These are phyloP conservation scores for Lyophyllum semitale DNA, from an alignment of 768 basidiomycete species.

Conservation along the genomic window DNA sequence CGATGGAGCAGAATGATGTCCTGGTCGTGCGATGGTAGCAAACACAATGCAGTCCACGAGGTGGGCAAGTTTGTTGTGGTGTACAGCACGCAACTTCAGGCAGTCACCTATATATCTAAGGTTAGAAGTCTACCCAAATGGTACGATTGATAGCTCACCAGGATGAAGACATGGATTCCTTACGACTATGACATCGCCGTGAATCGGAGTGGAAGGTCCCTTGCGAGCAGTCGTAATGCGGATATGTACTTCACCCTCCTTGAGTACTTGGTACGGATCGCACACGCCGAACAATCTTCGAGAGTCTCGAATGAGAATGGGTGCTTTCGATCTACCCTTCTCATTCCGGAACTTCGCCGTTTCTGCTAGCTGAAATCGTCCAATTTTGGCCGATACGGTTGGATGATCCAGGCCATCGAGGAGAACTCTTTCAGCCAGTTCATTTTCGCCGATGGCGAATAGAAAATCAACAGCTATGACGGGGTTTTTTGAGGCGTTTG, in stretches of 20 bases:
- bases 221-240: conserved; percentile 53
- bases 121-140: neutral
- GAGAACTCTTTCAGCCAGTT: conserved; percentile 52
- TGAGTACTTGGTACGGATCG: conserved; percentile 62
- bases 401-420: conserved; percentile 54
- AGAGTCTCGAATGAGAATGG: conserved; percentile 65
- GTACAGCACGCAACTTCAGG: conserved; percentile 61
- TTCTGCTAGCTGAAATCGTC: conserved; percentile 48
- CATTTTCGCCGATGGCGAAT: conserved; percentile 49
- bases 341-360: conserved; percentile 53
- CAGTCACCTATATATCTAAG: conserved; percentile 49
- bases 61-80: conserved; percentile 50
- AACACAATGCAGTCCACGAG: conserved; percentile 72
- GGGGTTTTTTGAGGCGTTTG: conserved; percentile 46
- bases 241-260: conserved; percentile 66
- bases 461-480: conserved; percentile 57
- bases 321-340: conserved; percentile 48
- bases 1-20: conserved; percentile 62
- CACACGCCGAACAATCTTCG: conserved; percentile 67
- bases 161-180: conserved; percentile 73
- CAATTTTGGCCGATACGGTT: conserved; percentile 41
- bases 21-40: conserved; percentile 55
- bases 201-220: conserved; percentile 56
- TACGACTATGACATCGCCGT: conserved; percentile 64
- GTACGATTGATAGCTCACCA: conserved; percentile 34